Percentiles rank a stretch among this genome's conserved stretches.
Evolutionary conservation across 192 early-diverging fungal genomes (phyloP).

Genomic region (Mortierella claussenii): DNA sequence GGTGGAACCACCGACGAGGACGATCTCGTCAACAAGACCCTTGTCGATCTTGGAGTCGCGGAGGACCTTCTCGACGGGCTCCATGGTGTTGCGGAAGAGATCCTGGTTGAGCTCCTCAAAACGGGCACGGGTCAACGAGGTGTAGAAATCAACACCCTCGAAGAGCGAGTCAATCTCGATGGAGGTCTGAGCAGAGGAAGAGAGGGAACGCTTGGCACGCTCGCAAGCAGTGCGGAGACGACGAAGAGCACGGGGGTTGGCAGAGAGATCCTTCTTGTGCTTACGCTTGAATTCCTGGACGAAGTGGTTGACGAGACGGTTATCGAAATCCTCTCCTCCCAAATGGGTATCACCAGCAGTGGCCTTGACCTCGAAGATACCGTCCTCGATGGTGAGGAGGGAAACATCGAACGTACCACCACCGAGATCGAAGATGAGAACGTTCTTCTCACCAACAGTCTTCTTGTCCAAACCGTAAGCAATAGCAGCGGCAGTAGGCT

Average conservation of each 20-base stretch:
- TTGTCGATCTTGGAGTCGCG: constrained; percentile 97
- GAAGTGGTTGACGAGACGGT: constrained; percentile 97
- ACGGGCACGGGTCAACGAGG: constrained; percentile 96
- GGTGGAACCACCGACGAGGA: constrained; percentile 97
- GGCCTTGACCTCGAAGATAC: constrained; percentile 99
- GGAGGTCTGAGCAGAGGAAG: constrained; percentile 92
- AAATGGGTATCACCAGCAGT: constrained; percentile 99
- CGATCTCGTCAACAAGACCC: constrained; percentile 90
- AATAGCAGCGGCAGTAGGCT: constrained; percentile 99
- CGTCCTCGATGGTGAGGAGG: constrained; percentile 95
- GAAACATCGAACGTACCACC: constrained; percentile 99
- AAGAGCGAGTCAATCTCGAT: constrained; percentile 98
- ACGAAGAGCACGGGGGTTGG: constrained; percentile 92
- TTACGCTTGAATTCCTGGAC: constrained; percentile 97
- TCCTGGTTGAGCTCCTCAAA: constrained; percentile 99
- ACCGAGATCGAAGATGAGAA: constrained; percentile 98
- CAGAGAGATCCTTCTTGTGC: constrained; percentile 93
- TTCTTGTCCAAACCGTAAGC: constrained; percentile 99
- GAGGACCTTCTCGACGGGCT: constrained; percentile 97
- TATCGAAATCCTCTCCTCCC: constrained; percentile 99
- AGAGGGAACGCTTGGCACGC: constrained; percentile 97
- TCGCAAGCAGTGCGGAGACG: constrained; percentile 98
- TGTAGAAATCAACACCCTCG: constrained; percentile 98
- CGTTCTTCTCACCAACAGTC: constrained; percentile 86
- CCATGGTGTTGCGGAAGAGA: constrained; percentile 94